These are phyloP conservation scores for Mangifera indica DNA, from an alignment of 345 rosid genomes.

Conservation along the genomic window DNA sequence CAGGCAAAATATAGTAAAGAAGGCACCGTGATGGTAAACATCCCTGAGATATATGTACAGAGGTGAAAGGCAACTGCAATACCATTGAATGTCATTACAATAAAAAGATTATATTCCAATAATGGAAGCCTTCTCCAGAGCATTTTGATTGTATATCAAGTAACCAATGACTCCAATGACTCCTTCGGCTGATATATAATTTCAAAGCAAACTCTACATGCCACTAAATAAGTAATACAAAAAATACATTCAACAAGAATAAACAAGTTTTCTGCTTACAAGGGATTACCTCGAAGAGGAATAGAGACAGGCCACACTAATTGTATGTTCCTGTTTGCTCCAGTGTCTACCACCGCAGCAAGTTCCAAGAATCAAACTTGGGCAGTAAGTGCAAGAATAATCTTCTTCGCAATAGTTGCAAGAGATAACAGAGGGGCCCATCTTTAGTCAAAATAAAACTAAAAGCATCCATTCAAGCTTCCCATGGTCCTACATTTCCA, in stretches of 20 bases:
- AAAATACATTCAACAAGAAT: constrained; percentile 29
- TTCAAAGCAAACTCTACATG: constrained; percentile 36
- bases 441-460: constrained; percentile 9
- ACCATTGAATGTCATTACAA: background rate
- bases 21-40: background rate
- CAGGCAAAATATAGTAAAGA: background rate
- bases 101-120: constrained; percentile 3
- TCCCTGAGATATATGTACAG: background rate
- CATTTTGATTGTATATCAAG: constrained; percentile 23
- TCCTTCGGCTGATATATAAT: constrained; percentile 20
- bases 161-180: constrained; percentile 17
- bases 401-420: constrained; percentile 9
- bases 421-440: constrained; percentile 11
- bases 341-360: constrained; percentile 20
- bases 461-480: constrained; percentile 9
- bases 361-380: constrained; percentile 9
- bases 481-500: constrained; percentile 33
- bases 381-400: background rate
- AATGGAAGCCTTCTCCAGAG: constrained; percentile 5
- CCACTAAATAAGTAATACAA: constrained; percentile 21
- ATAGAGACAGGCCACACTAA: constrained; percentile 16
- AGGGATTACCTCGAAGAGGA: constrained; percentile 14
- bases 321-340: constrained; percentile 15
- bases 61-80: background rate
- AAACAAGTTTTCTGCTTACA: constrained; percentile 31